phyloP scores from a whole-genome alignment of 805 yeast species.

The Candida multigemmis region DNA sequence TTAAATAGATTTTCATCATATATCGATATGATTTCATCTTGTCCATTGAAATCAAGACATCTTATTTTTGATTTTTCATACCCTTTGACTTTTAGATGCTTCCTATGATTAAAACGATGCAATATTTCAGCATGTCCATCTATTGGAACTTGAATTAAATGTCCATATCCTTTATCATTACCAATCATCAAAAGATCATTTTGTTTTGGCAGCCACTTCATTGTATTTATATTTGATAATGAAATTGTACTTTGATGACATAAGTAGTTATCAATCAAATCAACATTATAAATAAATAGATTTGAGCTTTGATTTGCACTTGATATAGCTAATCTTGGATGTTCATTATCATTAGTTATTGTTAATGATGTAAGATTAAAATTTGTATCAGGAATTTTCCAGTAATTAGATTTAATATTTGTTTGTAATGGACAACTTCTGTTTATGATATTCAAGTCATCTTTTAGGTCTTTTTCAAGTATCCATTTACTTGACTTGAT shows the following conservation, averaged over 20 bases:
- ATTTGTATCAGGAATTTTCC: constrained; percentile 36
- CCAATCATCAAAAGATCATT: constrained; percentile 53
- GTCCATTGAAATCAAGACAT: constrained; percentile 15
- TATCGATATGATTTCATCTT: constrained; percentile 46
- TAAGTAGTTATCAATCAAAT: constrained; percentile 27
- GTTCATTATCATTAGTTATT: constrained; percentile 8
- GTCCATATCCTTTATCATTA: constrained; percentile 66
- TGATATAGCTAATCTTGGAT: constrained; percentile 43
- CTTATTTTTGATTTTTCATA: constrained; percentile 16
- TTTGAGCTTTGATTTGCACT: constrained; percentile 38
- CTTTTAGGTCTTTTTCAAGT: too few relatives aligned
- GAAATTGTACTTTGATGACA: constrained; percentile 54
- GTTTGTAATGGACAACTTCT: constrained; percentile 33
- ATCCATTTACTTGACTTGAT: constrained; percentile 14
- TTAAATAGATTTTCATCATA: constrained; percentile 65
- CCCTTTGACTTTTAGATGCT: constrained; percentile 38
- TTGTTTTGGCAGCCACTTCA: constrained; percentile 42
- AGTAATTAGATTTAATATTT: constrained; percentile 34
- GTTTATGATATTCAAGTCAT: too few relatives aligned
- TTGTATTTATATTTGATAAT: constrained; percentile 43
- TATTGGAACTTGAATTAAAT: constrained; percentile 60
- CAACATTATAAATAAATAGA: constrained; percentile 42
- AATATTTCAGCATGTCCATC: constrained; percentile 59
- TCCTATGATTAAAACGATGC: constrained; percentile 70
- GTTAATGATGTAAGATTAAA: constrained; percentile 38